Percentiles rank a stretch among this genome's conserved stretches.
phyloP scores from a whole-genome alignment of 176 grass and related monocot genomes.

The Oryza australiensis region DNA sequence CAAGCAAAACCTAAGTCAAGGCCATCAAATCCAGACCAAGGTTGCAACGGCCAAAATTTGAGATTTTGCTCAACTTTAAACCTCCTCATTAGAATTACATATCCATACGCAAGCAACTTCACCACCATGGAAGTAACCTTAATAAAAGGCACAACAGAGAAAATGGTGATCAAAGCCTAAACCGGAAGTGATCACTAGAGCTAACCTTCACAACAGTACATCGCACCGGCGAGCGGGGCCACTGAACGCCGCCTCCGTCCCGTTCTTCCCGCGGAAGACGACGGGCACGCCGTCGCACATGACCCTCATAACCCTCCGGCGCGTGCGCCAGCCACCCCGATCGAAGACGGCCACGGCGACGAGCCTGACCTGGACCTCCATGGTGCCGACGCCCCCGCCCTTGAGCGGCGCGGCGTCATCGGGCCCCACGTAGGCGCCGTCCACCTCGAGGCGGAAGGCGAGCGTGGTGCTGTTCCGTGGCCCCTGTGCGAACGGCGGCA shows the following conservation, averaged over 20 bases:
- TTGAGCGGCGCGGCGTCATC: slow-evolving; percentile 54
- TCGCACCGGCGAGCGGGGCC: slow-evolving; percentile 51
- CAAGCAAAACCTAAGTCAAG: neutral
- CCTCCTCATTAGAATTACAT: neutral
- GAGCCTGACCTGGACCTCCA: slow-evolving; percentile 69
- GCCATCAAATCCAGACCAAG: neutral
- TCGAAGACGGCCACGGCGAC: slow-evolving; percentile 61
- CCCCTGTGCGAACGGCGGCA: slow-evolving; percentile 61
- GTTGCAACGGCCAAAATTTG: neutral
- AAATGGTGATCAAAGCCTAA: neutral
- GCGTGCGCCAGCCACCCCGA: slow-evolving; percentile 71
- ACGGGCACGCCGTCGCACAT: slow-evolving; percentile 65
- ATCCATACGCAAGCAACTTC: neutral
- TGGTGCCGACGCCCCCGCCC: slow-evolving; percentile 31
- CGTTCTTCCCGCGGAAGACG: slow-evolving; percentile 52
- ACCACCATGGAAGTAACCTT: neutral
- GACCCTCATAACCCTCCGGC: slow-evolving; percentile 64
- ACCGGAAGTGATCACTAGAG: neutral
- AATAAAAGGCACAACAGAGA: neutral
- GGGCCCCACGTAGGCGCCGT: slow-evolving; percentile 52
- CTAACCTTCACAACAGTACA: slow-evolving; percentile 65
- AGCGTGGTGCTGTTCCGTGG: slow-evolving; percentile 55
- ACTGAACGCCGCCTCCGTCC: slow-evolving; percentile 37
- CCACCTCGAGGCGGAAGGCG: slow-evolving; percentile 53
- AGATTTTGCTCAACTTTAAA: neutral